phyloP scores from a whole-genome alignment of 2,329 filamentous ascomycete species.

The Xylaria polymorpha region DNA sequence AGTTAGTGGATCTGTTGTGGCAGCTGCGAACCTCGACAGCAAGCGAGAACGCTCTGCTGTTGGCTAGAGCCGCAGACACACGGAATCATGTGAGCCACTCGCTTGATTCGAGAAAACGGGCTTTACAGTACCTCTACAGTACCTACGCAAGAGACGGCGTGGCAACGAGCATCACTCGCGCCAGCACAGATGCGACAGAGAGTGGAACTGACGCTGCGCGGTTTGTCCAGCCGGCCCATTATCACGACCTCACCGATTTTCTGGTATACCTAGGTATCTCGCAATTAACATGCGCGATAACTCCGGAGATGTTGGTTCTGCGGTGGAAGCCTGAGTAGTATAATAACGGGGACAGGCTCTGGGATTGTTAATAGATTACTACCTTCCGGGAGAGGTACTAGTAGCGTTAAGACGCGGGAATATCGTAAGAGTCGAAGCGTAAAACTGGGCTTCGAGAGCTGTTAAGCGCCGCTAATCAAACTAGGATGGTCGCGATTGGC shows the following conservation, averaged over 20 bases:
- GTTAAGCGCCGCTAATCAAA: constrained; percentile 29
- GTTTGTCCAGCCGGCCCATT: constrained; percentile 26
- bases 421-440: constrained; percentile 5
- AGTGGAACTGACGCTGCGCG: not conserved
- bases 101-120: constrained; percentile 3
- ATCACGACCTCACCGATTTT: constrained; percentile 23
- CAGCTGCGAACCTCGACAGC: not conserved
- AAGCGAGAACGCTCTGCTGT: constrained; percentile 15
- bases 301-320: constrained; percentile 5
- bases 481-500: constrained; percentile 21
- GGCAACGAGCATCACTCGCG: constrained; percentile 7
- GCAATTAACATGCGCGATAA: not conserved
- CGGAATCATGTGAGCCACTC: constrained; percentile 32
- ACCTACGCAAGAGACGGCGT: constrained; percentile 9
- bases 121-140: not conserved
- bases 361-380: constrained; percentile 7
- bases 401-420: not conserved
- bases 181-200: constrained; percentile 10
- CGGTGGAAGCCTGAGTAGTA: not conserved
- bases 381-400: constrained; percentile 32
- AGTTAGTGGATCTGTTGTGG: constrained; percentile 9
- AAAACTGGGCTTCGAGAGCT: not conserved
- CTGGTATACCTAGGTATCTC: constrained; percentile 3
- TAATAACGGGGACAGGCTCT: not conserved
- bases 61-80: constrained; percentile 26